Base-by-base conservation (phyloP, 768 basidiomycete species). In the Russula emetica region DNA sequence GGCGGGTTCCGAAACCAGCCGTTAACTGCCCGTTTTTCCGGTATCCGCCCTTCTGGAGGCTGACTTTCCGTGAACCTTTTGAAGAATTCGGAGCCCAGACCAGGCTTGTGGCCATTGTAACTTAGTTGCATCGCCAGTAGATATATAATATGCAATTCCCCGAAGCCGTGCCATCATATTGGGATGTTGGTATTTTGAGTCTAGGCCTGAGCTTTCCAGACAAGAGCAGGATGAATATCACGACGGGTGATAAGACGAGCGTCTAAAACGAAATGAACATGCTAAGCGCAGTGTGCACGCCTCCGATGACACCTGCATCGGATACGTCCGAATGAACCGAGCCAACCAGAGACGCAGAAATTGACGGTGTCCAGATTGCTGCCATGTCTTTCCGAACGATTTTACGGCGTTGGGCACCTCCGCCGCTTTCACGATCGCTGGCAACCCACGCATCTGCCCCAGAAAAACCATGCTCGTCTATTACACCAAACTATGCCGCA, bases 401-500 rank as follows among this genome's bases (percentile, higher is more conserved):
- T 30, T 6, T 56, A 57, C 60, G 64, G 49, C 54, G 58, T 10
- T 56, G 59, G 59, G 40, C 55, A 38, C 32, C 55, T 14, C 45
- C 49, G 14, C 26, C 55, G 22, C 34, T 44, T 5, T 38, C 52
- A 50, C 56, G 71, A 32, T 62, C 57, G 32, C 68, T 82, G 30
- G 79, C 79, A 34, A 79, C 79, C 2, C 75, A 78, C 67, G 73
- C 78, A 1, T 64, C 76, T 11, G 68, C 78, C 13, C 73, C 77
- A 16, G 77, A 81, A 62, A 86, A 85, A 71, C 81, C 86, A 71
- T 88, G 85, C 70, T 74, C 76, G 20, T 81, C 88, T 5, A 91
- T 97, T 69, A 94, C 87, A 16, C 96, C 95, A 22, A 92, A 94
- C 14, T 98, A 97, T 75, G 65, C 81, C 2, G 74, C 75, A 45